Conservation (phyloP, 1,139 yeast genomes). For the Taphrina confusa region DNA sequence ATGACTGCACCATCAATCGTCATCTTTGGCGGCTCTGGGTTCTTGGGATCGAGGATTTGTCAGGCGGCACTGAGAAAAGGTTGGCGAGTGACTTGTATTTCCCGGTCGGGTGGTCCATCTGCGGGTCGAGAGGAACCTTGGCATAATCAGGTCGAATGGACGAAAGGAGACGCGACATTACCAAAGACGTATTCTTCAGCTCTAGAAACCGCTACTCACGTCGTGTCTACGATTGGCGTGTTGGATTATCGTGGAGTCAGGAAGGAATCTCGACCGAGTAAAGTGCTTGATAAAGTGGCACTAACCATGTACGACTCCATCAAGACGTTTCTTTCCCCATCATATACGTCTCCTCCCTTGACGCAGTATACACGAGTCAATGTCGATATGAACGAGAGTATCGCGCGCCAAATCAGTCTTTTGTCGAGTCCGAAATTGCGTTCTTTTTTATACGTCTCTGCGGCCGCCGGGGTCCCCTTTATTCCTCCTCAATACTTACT, state of each 20-base stretch:
- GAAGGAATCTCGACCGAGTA: conserved; percentile 2
- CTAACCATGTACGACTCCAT: conserved; percentile 10
- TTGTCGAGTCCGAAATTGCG: conserved; percentile 3
- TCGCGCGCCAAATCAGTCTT: conserved; percentile 16
- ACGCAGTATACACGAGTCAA: conserved; percentile 19
- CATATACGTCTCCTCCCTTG: background rate
- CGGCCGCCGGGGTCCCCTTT: conserved; percentile 37
- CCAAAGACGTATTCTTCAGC: conserved; percentile 18
- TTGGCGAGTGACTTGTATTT: conserved; percentile 22
- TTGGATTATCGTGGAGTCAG: conserved; percentile 35
- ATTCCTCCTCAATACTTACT: conserved; percentile 36
- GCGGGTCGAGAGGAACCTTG: conserved; percentile 14
- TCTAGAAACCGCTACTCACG: conserved; percentile 22
- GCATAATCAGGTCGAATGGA: conserved; percentile 34
- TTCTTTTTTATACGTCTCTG: conserved; percentile 37
- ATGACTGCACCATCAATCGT: conserved; percentile 4
- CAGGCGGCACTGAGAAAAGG: conserved; percentile 28
- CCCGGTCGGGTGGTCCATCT: conserved; percentile 24
- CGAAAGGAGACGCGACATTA: conserved; percentile 33
- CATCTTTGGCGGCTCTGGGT: conserved; percentile 35
- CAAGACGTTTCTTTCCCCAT: background rate
- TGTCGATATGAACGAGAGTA: conserved; percentile 16
- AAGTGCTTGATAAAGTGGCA: conserved; percentile 7
- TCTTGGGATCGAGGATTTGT: conserved; percentile 25
- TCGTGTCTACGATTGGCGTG: conserved; percentile 37